Conservation (phyloP, 805 yeast genomes). For the Kodamaea kakaduensis region DNA sequence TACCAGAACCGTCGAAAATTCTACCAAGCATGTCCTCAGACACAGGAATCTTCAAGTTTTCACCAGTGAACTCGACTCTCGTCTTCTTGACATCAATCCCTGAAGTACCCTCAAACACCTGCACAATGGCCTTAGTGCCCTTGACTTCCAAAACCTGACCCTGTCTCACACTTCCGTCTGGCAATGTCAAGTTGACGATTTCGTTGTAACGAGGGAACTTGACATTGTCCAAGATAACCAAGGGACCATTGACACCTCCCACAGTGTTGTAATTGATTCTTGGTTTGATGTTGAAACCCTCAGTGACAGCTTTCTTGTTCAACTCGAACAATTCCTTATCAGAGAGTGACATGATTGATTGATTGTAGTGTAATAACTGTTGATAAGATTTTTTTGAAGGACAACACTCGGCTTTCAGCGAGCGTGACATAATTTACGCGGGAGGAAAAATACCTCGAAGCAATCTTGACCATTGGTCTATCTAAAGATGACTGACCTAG, state of each 20-base stretch:
- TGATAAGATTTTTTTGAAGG: constrained; percentile 7
- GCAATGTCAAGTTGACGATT: constrained; percentile 93
- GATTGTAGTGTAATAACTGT: constrained; percentile 6
- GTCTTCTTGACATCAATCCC: constrained; percentile 99
- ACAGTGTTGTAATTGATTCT: constrained; percentile 93
- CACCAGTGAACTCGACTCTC: constrained; percentile 94
- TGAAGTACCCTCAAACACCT: constrained; percentile 98
- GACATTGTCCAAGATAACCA: constrained; percentile 62
- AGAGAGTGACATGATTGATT: constrained; percentile 29
- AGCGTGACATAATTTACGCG: constrained; percentile 7
- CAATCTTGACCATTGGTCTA: no score
- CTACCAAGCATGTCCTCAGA: constrained; percentile 97
- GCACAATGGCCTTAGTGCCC: constrained; percentile 96
- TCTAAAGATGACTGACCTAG: no score
- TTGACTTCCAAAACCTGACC: constrained; percentile 98
- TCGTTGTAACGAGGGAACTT: constrained; percentile 76
- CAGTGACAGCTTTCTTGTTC: constrained; percentile 87
- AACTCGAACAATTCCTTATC: constrained; percentile 56
- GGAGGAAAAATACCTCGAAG: neutral
- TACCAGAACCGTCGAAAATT: constrained; percentile 97
- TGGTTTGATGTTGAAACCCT: constrained; percentile 89
- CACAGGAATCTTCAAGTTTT: constrained; percentile 87
- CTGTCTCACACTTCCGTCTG: constrained; percentile 91
- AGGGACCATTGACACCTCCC: constrained; percentile 97
- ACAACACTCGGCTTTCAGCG: constrained; percentile 4